Percentiles rank a stretch among this genome's conserved stretches.
Conservation (phyloP, 140 eudicot genomes). For the Senecio squalidus region DNA sequence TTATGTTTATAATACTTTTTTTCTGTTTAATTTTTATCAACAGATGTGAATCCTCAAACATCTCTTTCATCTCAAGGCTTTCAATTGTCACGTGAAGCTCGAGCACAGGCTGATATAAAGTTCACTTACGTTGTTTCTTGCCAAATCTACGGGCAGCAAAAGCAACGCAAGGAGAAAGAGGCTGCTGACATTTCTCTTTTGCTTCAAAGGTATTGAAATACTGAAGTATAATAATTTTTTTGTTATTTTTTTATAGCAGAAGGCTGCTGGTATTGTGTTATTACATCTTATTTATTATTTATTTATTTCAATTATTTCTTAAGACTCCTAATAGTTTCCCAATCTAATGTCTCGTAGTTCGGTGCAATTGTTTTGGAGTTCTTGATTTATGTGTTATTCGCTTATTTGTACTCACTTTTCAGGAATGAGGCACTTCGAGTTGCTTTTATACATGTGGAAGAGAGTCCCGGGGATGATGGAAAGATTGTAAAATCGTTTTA, state of each 20-base stretch:
- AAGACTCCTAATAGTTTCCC: too few relatives aligned
- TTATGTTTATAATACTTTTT: neutral
- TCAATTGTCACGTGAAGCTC: slow-evolving; percentile 88
- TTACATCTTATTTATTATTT: slow-evolving; percentile 6
- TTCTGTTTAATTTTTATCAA: slow-evolving; percentile 8
- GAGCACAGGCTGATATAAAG: slow-evolving; percentile 94
- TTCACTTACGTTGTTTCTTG: slow-evolving; percentile 95
- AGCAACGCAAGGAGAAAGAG: slow-evolving; percentile 79
- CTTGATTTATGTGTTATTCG: neutral
- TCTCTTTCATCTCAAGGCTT: slow-evolving; percentile 56
- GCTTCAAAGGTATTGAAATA: slow-evolving; percentile 56
- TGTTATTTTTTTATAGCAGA: too few relatives aligned
- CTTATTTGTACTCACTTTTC: slow-evolving; percentile 8
- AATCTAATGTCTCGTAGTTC: neutral
- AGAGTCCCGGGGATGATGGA: slow-evolving; percentile 48
- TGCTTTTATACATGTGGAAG: slow-evolving; percentile 95
- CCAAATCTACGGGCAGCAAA: slow-evolving; percentile 99
- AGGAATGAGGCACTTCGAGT: slow-evolving; percentile 99
- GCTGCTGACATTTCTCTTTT: slow-evolving; percentile 93
- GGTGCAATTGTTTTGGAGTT: neutral
- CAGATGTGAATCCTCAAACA: slow-evolving; percentile 47
- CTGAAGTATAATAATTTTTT: neutral
- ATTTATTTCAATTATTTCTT: too few relatives aligned
- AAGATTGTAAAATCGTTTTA: slow-evolving; percentile 49
- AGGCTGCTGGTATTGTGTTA: slow-evolving; percentile 3